Percentiles rank a stretch among this genome's conserved stretches.
Conservation (phyloP, 2,329 filamentous ascomycete genomes). For the Septoria petroselini region DNA sequence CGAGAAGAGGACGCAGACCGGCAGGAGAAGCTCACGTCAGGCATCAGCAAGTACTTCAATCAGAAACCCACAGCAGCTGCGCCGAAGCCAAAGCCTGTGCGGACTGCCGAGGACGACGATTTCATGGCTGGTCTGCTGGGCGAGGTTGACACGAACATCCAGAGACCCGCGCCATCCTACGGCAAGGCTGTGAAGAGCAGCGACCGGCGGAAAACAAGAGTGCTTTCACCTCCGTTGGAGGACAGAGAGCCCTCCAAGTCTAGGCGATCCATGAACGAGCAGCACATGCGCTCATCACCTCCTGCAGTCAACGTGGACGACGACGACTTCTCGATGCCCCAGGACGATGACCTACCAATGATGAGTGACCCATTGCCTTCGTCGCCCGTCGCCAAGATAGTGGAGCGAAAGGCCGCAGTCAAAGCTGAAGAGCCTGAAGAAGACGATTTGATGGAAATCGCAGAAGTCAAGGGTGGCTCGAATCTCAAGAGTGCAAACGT, state of each 20-base stretch:
- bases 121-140: constrained; percentile 82
- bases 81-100: constrained; percentile 67
- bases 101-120: constrained; percentile 71
- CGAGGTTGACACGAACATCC: constrained; percentile 78
- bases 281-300: constrained; percentile 21
- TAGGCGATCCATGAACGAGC: constrained; percentile 18
- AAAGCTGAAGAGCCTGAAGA: constrained; percentile 69
- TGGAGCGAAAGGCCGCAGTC: constrained; percentile 55
- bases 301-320: constrained; percentile 45
- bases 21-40: constrained; percentile 80
- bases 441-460: constrained; percentile 79
- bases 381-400: constrained; percentile 60
- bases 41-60: constrained; percentile 93
- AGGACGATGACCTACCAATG: constrained; percentile 73
- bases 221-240: constrained; percentile 70
- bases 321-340: constrained; percentile 51
- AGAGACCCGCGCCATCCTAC: constrained; percentile 51
- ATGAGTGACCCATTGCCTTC: constrained; percentile 76
- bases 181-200: constrained; percentile 69
- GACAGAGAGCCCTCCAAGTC: constrained; percentile 40
- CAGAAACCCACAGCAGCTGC: constrained; percentile 62
- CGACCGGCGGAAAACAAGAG: constrained; percentile 73
- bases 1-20: constrained; percentile 82
- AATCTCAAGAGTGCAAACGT: constrained; percentile 67
- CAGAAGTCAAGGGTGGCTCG: constrained; percentile 65